Base-by-base conservation (phyloP, 345 rosid species). In the Rhodomyrtus tomentosa region DNA sequence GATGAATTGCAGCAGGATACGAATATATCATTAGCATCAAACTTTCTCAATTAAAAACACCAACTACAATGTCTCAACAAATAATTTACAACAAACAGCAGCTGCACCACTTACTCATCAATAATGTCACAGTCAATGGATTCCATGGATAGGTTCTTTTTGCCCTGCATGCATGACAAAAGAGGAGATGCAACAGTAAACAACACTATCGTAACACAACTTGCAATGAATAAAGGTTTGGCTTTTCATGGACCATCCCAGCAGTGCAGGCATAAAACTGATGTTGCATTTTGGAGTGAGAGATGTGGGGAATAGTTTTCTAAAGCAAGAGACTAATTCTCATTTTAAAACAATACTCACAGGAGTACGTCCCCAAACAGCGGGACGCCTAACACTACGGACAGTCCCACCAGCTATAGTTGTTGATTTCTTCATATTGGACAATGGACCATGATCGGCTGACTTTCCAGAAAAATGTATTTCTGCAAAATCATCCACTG, bases 91-190 rank as follows among this genome's bases (percentile, higher is more conserved):
- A 82, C 20, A 87, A 50, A 86, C 83, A 74, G 87, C 25, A 55
- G 72, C 36, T 55, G 79, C 84, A 87, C 86, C 85, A 93, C 98
- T 91, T 93, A 95, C 98, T 93, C 93, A 48, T 90, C 91, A 84
- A 93, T 95, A 74, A 76, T n/a, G 68, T 89, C 73, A 79, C 51
- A 89, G 88, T 94, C 95, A 86, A 91, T 89, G 85, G 95, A 92
- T 87, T 95, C 98, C 98, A 92, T 90, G 48, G 99, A 90, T 54
- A 92, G 95, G 88, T 94, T 92, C 92, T 91, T 97, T 90, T 83
- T 95, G 72, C 90, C 98, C 99, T 97, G 92, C 84, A 88, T 49
- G 80, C 84, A 82, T 62, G 84, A 84, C 82, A 51, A 76, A 86
- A 48, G 51, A 82, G n/a, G 82, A 50, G 49, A 62, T 58, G 80